A percentile compares a stretch with the other conserved stretches of the same genome.
These are phyloP conservation scores for Conticribra guillardii DNA, from an alignment of 108 stramenopile species.

Conservation along the genomic window DNA sequence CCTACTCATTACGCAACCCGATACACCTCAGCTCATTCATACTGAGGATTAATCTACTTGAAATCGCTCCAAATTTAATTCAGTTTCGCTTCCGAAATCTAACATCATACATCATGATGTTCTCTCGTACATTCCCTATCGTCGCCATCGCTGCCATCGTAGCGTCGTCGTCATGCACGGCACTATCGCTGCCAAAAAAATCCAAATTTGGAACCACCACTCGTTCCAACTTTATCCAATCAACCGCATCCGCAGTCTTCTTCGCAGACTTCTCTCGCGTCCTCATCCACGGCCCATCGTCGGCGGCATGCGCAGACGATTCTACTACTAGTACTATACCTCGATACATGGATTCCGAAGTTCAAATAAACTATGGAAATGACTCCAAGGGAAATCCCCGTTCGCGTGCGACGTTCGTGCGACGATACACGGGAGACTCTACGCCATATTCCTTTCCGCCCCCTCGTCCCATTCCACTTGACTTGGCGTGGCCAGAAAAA, in stretches of 20 bases:
- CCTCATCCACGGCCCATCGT: background rate
- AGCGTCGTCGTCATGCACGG: too few relatives aligned
- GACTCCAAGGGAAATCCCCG: slow-evolving; percentile 76
- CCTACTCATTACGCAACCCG: too few relatives aligned
- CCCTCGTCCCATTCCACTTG: slow-evolving; percentile 61
- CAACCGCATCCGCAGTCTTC: slow-evolving; percentile 36
- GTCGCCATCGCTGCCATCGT: too few relatives aligned
- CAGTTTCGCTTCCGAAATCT: too few relatives aligned
- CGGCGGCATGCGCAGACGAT: slow-evolving; percentile 28
- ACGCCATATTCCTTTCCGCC: slow-evolving; percentile 78
- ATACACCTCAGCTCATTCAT: too few relatives aligned
- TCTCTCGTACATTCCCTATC: too few relatives aligned
- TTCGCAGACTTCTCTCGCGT: slow-evolving; percentile 9
- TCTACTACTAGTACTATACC: too few relatives aligned
- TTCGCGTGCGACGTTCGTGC: slow-evolving; percentile 71
- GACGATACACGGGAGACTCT: slow-evolving; percentile 83
- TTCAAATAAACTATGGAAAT: slow-evolving; percentile 79
- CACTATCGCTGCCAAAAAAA: slow-evolving; percentile 19
- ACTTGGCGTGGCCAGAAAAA: slow-evolving; percentile 85
- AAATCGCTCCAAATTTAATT: too few relatives aligned
- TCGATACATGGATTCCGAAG: slow-evolving; percentile 76
- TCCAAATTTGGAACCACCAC: slow-evolving; percentile 1
- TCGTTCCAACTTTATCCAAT: slow-evolving; percentile 41
- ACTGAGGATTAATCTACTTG: too few relatives aligned
- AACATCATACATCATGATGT: too few relatives aligned